phyloP scores from a whole-genome alignment of 2,329 filamentous ascomycete genomes.

The Cordyceps tenuipes region DNA sequence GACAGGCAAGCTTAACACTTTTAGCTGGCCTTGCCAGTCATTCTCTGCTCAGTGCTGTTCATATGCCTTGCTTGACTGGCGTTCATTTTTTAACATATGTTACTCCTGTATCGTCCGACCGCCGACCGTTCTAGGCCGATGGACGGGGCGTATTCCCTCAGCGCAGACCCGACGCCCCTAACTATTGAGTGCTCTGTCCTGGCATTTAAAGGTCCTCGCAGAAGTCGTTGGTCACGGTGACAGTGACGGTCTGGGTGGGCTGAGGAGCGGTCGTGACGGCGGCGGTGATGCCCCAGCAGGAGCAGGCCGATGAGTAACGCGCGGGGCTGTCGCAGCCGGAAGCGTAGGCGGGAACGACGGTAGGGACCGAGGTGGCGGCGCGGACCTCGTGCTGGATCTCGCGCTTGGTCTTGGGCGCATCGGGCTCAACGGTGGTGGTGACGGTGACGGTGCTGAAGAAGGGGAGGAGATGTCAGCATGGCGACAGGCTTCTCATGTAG shows the following conservation, averaged over 20 bases:
- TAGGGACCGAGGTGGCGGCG: conserved; percentile 25
- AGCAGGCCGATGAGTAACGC: conserved; percentile 35
- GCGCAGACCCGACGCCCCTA: neutral
- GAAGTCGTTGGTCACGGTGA: conserved; percentile 33
- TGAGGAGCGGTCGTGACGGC: conserved; percentile 28
- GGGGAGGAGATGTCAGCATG: neutral
- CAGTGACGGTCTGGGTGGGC: conserved; percentile 32
- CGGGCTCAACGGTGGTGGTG: conserved; percentile 30
- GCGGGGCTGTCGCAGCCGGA: conserved; percentile 26
- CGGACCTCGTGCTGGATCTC: conserved; percentile 19
- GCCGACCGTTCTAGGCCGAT: neutral
- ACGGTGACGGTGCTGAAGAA: conserved; percentile 27
- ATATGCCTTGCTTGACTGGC: conserved; percentile 4
- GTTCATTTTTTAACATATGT: neutral
- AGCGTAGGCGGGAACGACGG: conserved; percentile 32
- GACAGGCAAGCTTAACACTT: neutral
- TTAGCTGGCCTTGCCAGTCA: neutral
- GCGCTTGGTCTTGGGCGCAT: conserved; percentile 23
- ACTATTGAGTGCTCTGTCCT: neutral
- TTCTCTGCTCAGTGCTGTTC: conserved; percentile 9
- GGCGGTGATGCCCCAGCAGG: conserved; percentile 36
- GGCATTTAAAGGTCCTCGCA: conserved; percentile 28
- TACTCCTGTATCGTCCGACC: neutral
- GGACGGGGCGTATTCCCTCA: neutral
- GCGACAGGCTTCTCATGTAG: neutral